Percentiles rank a stretch among this genome's conserved stretches.
phyloP scores from a whole-genome alignment of 139 green algal genomes.

The Eudorina sp. region DNA sequence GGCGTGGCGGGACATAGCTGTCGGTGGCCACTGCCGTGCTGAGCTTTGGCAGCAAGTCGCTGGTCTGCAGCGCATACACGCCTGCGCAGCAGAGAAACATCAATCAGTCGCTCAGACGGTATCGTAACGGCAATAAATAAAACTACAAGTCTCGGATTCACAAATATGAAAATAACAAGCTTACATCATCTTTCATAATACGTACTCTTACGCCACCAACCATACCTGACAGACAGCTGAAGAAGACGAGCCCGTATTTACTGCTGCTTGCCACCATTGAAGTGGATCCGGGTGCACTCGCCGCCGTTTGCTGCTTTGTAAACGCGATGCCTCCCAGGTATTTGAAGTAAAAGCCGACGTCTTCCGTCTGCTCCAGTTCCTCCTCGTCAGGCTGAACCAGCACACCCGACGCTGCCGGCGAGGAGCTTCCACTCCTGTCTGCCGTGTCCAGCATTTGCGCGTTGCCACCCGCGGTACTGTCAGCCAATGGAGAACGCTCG shows the following conservation, averaged over 20 bases:
- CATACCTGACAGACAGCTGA: constrained; percentile 45
- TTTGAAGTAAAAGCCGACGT: constrained; percentile 52
- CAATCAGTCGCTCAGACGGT: too few relatives aligned
- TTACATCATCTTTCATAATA: too few relatives aligned
- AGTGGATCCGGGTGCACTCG: neutral
- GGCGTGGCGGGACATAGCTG: constrained; percentile 6
- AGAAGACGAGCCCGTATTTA: constrained; percentile 43
- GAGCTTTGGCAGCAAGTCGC: neutral
- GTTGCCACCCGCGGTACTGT: neutral
- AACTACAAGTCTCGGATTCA: too few relatives aligned
- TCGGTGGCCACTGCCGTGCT: neutral
- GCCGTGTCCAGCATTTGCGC: neutral
- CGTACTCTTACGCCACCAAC: too few relatives aligned
- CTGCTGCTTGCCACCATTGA: neutral
- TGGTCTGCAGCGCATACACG: constrained; percentile 3
- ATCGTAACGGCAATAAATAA: too few relatives aligned
- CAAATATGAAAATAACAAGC: too few relatives aligned
- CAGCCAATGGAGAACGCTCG: neutral
- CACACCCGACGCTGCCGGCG: too few relatives aligned
- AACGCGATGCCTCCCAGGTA: constrained; percentile 45
- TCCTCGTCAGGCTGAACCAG: neutral
- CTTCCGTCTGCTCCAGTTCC: constrained; percentile 18
- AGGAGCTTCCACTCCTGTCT: too few relatives aligned
- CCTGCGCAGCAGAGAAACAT: constrained; percentile 5
- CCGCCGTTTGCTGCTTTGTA: neutral